phyloP scores from a whole-genome alignment of 1,139 yeast genomes.

The Nakaseomyces glabratus region DNA sequence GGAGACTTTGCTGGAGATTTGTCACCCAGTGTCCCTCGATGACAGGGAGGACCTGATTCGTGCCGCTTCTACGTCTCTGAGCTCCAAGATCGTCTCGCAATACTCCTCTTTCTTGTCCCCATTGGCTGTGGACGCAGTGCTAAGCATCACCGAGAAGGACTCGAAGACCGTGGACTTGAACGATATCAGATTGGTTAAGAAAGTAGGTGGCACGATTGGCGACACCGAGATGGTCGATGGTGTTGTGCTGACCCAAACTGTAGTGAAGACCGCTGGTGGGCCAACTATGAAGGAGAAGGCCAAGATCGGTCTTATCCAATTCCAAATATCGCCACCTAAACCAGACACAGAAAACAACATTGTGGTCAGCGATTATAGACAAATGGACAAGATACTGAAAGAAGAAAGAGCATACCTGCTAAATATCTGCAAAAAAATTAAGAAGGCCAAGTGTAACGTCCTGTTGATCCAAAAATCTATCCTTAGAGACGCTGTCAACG shows the following conservation, averaged over 20 bases:
- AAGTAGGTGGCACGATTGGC: constrained; percentile 95
- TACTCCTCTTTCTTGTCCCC: constrained; percentile 81
- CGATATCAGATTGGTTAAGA: constrained; percentile 82
- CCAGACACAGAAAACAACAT: constrained; percentile 98
- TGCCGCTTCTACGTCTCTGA: constrained; percentile 90
- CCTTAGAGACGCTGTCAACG: constrained; percentile 94
- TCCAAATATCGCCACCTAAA: constrained; percentile 96
- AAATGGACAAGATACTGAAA: constrained; percentile 95
- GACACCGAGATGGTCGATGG: constrained; percentile 93
- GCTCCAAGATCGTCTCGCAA: constrained; percentile 93
- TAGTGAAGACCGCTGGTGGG: constrained; percentile 88
- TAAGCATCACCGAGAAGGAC: constrained; percentile 56
- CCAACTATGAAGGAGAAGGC: constrained; percentile 94
- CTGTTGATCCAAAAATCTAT: constrained; percentile 88
- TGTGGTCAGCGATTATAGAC: constrained; percentile 94
- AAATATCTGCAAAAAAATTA: constrained; percentile 90
- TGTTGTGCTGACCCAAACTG: constrained; percentile 85
- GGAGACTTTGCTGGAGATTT: constrained; percentile 76
- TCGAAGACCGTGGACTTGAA: constrained; percentile 72
- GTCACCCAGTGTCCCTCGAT: constrained; percentile 60
- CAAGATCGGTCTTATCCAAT: constrained; percentile 81
- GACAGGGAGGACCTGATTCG: constrained; percentile 78
- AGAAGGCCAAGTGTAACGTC: constrained; percentile 95
- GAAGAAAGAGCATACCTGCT: constrained; percentile 94
- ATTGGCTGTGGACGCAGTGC: constrained; percentile 86